These are phyloP conservation scores for Talaromyces atroroseus DNA, from an alignment of 2,329 filamentous ascomycete species.

Conservation along the genomic window DNA sequence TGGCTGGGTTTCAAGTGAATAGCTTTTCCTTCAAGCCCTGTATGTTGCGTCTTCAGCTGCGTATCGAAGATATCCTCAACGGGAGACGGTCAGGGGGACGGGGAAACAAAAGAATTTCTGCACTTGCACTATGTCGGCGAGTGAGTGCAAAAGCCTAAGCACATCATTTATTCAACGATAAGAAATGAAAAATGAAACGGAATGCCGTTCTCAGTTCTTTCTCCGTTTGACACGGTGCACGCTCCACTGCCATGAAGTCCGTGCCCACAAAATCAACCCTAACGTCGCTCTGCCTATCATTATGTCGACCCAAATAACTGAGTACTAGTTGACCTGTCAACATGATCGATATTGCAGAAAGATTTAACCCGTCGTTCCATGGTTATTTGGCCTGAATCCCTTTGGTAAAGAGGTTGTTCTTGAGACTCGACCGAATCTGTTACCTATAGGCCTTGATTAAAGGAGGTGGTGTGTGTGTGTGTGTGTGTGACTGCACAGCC, in stretches of 20 bases:
- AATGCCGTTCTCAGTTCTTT: not conserved
- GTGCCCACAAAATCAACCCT: constrained; percentile 3
- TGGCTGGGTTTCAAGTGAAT: not conserved
- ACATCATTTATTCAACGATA: not conserved
- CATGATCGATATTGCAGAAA: not conserved
- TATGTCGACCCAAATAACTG: not conserved
- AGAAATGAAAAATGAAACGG: not conserved
- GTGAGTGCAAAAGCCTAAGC: no score
- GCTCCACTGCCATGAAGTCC: not conserved
- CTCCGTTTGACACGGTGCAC: not conserved
- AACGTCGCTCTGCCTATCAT: not conserved
- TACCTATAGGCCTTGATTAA: not conserved
- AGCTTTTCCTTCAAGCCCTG: not conserved
- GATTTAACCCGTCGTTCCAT: not conserved
- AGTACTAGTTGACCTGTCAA: not conserved
- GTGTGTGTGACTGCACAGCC: not conserved
- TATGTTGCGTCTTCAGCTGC: not conserved
- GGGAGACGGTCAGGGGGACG: no score
- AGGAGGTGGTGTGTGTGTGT: not conserved
- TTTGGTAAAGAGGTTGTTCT: not conserved
- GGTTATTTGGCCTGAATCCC: not conserved
- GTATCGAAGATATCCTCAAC: no score
- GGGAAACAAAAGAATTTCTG: no score
- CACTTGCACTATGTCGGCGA: no score
- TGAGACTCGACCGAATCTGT: constrained; percentile 2